Conservation (phyloP, 1,139 yeast genomes). For the Scheffersomyces segobiensis region DNA sequence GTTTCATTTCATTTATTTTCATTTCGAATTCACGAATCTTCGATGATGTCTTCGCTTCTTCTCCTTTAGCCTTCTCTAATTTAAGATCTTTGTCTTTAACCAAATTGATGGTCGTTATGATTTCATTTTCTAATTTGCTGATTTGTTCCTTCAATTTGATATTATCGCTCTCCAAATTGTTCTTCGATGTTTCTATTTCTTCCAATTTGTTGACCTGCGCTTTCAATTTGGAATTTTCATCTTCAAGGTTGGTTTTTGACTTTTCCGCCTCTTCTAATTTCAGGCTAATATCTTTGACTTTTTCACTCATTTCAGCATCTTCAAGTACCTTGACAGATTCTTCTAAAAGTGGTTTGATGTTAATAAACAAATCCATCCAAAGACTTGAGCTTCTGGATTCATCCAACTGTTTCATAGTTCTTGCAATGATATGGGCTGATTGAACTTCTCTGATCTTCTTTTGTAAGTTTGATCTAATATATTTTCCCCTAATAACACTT, state of each 20-base stretch:
- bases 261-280: slow-evolving; percentile 41
- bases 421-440: slow-evolving; percentile 70
- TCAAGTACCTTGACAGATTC: slow-evolving; percentile 63
- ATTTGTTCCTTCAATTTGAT: slow-evolving; percentile 38
- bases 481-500: slow-evolving; percentile 64
- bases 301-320: slow-evolving; percentile 56
- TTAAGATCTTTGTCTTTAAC: slow-evolving; percentile 28
- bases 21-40: slow-evolving; percentile 13
- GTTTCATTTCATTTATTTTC: slow-evolving; percentile 12
- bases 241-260: slow-evolving; percentile 16
- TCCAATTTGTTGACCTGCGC: background rate
- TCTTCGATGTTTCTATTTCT: slow-evolving; percentile 18
- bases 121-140: slow-evolving; percentile 48
- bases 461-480: slow-evolving; percentile 54
- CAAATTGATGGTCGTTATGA: slow-evolving; percentile 25
- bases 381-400: slow-evolving; percentile 55
- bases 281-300: slow-evolving; percentile 33
- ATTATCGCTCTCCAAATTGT: slow-evolving; percentile 20
- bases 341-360: slow-evolving; percentile 74
- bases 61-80: slow-evolving; percentile 24
- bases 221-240: slow-evolving; percentile 24
- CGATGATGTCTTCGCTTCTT: slow-evolving; percentile 18
- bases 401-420: slow-evolving; percentile 58
- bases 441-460: slow-evolving; percentile 59
- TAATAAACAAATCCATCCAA: slow-evolving; percentile 78